A percentile compares a stretch with the other conserved stretches of the same genome.
Evolutionary conservation across 2,329 filamentous ascomycete species (phyloP).

Genomic region (Cytospora leucostoma): DNA sequence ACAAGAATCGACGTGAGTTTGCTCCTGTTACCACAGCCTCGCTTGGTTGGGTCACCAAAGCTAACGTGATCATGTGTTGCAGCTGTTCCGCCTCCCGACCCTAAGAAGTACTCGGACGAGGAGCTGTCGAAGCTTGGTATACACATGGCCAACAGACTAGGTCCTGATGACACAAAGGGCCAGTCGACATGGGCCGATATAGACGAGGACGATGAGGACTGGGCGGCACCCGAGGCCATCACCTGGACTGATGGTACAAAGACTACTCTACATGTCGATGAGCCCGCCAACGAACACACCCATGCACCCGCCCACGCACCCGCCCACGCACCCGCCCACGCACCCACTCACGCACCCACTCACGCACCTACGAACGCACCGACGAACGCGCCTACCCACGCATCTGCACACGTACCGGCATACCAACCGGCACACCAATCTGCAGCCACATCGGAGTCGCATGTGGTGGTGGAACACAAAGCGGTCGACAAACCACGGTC

Average conservation of each 20-base stretch:
- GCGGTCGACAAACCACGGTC: conserved; percentile 48
- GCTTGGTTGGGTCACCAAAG: background rate
- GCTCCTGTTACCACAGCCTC: background rate
- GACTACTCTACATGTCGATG: conserved; percentile 67
- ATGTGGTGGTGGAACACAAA: conserved; percentile 33
- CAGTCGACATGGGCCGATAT: conserved; percentile 82
- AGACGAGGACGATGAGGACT: conserved; percentile 78
- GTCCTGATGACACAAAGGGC: conserved; percentile 71
- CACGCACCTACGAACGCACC: conserved; percentile 31
- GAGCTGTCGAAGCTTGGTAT: conserved; percentile 86
- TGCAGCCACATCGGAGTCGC: conserved; percentile 5
- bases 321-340: conserved; percentile 33
- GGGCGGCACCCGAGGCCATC: conserved; percentile 82
- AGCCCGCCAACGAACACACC: conserved; percentile 37
- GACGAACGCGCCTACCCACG: no score
- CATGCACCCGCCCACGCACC: conserved; percentile 34
- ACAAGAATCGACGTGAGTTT: conserved; percentile 78
- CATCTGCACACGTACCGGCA: background rate
- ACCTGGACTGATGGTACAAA: conserved; percentile 90
- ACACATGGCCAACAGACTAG: conserved; percentile 77
- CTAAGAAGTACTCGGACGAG: conserved; percentile 83
- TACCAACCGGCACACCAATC: background rate
- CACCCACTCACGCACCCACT: conserved; percentile 32
- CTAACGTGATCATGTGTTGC: conserved; percentile 29
- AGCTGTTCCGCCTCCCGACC: conserved; percentile 67